A percentile compares a stretch with the other conserved stretches of the same genome.
phyloP scores from a whole-genome alignment of 805 yeast genomes.

The Ogataea methylovora region DNA sequence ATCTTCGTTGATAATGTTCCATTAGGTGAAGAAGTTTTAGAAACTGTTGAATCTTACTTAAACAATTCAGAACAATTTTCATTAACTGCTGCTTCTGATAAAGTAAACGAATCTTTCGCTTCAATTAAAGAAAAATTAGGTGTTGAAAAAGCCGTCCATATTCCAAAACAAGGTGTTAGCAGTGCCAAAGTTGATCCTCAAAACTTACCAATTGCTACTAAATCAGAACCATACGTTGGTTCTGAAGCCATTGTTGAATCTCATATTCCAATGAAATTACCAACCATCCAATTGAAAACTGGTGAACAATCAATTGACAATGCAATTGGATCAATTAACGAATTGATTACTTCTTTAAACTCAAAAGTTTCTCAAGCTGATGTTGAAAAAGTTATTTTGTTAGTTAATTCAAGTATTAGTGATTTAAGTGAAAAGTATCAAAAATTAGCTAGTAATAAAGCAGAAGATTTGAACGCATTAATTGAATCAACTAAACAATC shows the following conservation, averaged over 20 bases:
- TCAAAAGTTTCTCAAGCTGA: conserved; percentile 12
- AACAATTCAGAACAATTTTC: conserved; percentile 16
- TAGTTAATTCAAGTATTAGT: conserved; percentile 14
- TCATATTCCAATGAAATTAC: conserved; percentile 14
- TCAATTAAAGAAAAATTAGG: conserved; percentile 31
- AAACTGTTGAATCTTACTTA: conserved; percentile 34
- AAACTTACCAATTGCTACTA: conserved; percentile 5
- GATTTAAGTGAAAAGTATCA: conserved; percentile 16
- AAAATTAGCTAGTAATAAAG: conserved; percentile 11
- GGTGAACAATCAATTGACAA: conserved; percentile 26
- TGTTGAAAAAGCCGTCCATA: conserved; percentile 29
- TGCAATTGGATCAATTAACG: conserved; percentile 28
- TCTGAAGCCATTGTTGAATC: conserved; percentile 7
- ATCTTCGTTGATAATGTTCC: conserved; percentile 59
- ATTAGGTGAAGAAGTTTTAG: conserved; percentile 47
- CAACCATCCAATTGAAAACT: conserved; percentile 23
- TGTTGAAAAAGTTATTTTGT: conserved; percentile 13
- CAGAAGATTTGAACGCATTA: conserved; percentile 12
- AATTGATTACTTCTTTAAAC: conserved; percentile 24
- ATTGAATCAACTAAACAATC: conserved; percentile 23
- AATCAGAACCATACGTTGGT: conserved; percentile 8
- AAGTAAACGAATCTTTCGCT: conserved; percentile 19
- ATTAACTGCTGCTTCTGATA: conserved; percentile 7
- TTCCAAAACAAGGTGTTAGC: conserved; percentile 32
- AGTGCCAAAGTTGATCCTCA: conserved; percentile 24